A percentile compares a stretch with the other conserved stretches of the same genome.
These are phyloP conservation scores for Phoenix dactylifera DNA, from an alignment of 176 grass and related monocot genomes.

Conservation along the genomic window DNA sequence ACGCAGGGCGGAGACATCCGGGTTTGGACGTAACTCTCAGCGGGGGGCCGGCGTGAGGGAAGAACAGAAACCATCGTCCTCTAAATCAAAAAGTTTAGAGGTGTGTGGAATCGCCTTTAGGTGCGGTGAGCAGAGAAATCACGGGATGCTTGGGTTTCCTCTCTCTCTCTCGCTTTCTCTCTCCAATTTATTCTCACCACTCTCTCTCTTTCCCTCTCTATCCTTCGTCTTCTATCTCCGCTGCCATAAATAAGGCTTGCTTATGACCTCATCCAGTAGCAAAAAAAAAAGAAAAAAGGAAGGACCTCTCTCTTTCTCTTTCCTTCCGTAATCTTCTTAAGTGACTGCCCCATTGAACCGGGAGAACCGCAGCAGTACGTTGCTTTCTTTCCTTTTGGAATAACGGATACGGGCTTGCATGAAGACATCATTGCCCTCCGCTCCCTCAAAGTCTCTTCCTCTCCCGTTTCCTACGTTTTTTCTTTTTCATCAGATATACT, in stretches of 20 bases:
- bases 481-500: not conserved
- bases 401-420: slow-evolving; percentile 6
- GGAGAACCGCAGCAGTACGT: slow-evolving; percentile 22
- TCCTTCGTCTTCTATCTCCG: slow-evolving; percentile 7
- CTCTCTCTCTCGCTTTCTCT: not conserved
- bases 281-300: too few species aligned
- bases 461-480: not conserved
- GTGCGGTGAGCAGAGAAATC: not conserved
- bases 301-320: not conserved
- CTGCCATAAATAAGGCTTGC: slow-evolving; percentile 24
- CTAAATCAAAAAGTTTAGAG: not conserved
- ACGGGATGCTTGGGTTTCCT: slow-evolving; percentile 13
- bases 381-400: slow-evolving; percentile 20
- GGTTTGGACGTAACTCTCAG: too few species aligned
- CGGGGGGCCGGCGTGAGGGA: too few species aligned
- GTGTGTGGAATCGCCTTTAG: not conserved
- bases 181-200: slow-evolving; percentile 5
- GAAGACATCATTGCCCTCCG: not conserved
- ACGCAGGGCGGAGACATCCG: too few species aligned
- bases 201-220: not conserved
- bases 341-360: slow-evolving; percentile 26
- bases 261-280: slow-evolving; percentile 19
- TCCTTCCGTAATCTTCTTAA: not conserved
- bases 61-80: too few species aligned
- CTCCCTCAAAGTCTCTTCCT: not conserved